phyloP scores from a whole-genome alignment of 164 flowering plant genomes.

The Annona cherimola region DNA sequence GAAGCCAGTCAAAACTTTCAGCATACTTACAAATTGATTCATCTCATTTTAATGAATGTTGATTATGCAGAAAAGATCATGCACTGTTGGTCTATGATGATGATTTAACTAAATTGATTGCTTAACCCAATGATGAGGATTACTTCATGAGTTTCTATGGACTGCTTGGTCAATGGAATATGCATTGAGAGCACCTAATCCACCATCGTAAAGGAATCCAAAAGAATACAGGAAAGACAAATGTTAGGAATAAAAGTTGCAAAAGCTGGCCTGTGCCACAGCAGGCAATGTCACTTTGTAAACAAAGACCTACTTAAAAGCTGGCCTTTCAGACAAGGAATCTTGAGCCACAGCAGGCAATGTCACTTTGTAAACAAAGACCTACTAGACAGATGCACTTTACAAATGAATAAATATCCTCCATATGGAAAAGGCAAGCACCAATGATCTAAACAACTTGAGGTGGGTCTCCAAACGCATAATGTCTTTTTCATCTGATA shows the following conservation, averaged over 20 bases:
- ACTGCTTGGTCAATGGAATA: too few relatives aligned
- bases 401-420: background rate
- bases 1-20: background rate
- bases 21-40: background rate
- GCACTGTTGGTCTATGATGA: too few relatives aligned
- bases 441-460: background rate
- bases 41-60: background rate
- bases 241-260: too few relatives aligned
- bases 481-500: background rate
- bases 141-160: too few relatives aligned
- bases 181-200: too few relatives aligned
- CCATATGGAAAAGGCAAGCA: background rate
- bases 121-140: too few relatives aligned
- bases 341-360: background rate
- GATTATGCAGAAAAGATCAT: too few relatives aligned
- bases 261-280: background rate
- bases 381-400: background rate
- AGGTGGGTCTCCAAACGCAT: background rate
- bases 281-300: background rate
- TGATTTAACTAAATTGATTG: too few relatives aligned
- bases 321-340: conserved; percentile 1
- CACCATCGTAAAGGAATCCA: too few relatives aligned
- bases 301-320: background rate
- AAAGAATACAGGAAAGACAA: too few relatives aligned
- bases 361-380: background rate